These are phyloP conservation scores for Sporothrix variecibatus DNA, from an alignment of 2,329 filamentous ascomycete genomes.

Conservation along the genomic window DNA sequence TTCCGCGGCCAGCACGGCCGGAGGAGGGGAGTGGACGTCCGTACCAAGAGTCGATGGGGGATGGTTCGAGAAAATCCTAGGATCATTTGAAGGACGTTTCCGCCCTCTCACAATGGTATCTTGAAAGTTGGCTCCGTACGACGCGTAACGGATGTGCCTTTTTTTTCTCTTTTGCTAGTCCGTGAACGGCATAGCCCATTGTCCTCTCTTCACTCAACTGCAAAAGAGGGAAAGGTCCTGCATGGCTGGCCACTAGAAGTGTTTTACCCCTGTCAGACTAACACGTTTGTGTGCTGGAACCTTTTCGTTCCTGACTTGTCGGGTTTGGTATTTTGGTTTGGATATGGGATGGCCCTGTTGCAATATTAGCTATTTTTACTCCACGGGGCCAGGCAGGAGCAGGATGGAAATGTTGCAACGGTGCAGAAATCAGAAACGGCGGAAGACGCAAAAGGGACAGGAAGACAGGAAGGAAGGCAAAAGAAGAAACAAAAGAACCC, in stretches of 20 bases:
- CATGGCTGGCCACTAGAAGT: background rate
- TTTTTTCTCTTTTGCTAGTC: background rate
- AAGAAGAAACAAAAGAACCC: background rate
- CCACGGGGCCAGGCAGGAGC: background rate
- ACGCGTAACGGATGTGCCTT: conserved; percentile 4
- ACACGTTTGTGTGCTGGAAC: background rate
- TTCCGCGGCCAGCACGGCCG: conserved; percentile 1
- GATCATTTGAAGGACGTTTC: conserved; percentile 1
- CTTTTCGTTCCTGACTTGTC: background rate
- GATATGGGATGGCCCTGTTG: conserved; percentile 9
- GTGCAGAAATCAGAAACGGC: background rate
- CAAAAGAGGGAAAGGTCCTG: background rate
- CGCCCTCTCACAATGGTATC: background rate
- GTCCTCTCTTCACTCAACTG: no score
- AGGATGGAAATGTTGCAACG: background rate
- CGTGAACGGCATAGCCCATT: background rate
- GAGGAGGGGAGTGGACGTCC: background rate
- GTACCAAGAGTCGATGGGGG: conserved; percentile 8
- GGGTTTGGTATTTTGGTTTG: background rate
- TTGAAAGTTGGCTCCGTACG: background rate
- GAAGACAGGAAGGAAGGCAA: background rate
- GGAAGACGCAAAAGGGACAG: background rate
- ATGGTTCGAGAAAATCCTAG: conserved; percentile 19
- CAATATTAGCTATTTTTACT: conserved; percentile 18
- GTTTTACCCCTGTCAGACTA: conserved; percentile 5